Percentiles rank a stretch among this genome's conserved stretches.
These are phyloP conservation scores for Wickerhamomyces ciferrii DNA, from an alignment of 805 yeast species.

Conservation along the genomic window DNA sequence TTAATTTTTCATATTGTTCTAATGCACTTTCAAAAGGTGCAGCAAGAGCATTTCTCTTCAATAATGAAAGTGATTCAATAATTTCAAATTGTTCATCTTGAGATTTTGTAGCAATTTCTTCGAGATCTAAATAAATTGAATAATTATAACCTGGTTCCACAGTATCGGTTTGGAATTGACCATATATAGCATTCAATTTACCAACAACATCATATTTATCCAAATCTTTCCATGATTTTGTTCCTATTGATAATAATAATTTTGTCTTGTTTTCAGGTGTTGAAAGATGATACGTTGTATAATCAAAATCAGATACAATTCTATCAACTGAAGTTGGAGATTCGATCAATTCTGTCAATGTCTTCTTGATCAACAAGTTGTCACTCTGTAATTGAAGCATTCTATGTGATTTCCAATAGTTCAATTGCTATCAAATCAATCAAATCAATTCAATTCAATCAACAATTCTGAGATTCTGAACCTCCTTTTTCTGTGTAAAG, in stretches of 20 bases:
- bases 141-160: conserved; percentile 78
- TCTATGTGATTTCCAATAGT: conserved; percentile 5
- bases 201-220: conserved; percentile 57
- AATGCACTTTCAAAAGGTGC: conserved; percentile 92
- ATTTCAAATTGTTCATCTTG: conserved; percentile 47
- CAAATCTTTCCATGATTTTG: conserved; percentile 77
- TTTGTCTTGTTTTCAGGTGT: conserved; percentile 73
- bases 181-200: conserved; percentile 47
- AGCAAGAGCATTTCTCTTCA: conserved; percentile 85
- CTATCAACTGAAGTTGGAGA: conserved; percentile 64
- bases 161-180: conserved; percentile 31
- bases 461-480: no score
- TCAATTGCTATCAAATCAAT: not conserved
- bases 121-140: conserved; percentile 65
- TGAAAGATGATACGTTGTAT: conserved; percentile 88
- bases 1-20: conserved; percentile 63
- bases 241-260: conserved; percentile 61
- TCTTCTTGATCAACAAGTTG: conserved; percentile 76
- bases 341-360: conserved; percentile 68
- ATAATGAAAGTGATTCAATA: conserved; percentile 60
- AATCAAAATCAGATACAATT: conserved; percentile 91
- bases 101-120: conserved; percentile 28
- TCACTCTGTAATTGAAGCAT: conserved; percentile 87
- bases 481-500: not conserved
- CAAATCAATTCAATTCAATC: not conserved